phyloP scores from a whole-genome alignment of 257 asterid genomes.

The Ajuga chamaepitys region DNA sequence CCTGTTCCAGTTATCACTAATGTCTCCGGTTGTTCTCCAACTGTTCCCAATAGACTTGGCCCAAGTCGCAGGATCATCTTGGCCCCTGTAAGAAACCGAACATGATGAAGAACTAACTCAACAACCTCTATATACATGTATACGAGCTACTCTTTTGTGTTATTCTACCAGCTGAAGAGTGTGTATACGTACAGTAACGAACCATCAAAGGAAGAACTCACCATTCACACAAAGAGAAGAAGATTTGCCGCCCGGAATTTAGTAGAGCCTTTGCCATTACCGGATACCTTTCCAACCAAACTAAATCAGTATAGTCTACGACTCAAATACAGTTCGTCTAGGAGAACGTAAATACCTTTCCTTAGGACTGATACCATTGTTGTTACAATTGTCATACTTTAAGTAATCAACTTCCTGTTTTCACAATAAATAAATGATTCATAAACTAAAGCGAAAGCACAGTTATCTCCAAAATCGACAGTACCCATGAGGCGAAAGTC shows the following conservation, averaged over 20 bases:
- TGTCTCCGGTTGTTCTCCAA: slow-evolving; percentile 97
- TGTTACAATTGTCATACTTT: slow-evolving; percentile 88
- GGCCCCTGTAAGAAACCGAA: slow-evolving; percentile 53
- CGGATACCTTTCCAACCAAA: slow-evolving; percentile 45
- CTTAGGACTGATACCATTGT: slow-evolving; percentile 39
- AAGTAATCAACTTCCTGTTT: slow-evolving; percentile 82
- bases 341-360: slow-evolving; percentile 31
- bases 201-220: slow-evolving; percentile 16
- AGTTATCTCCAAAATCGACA: not conserved
- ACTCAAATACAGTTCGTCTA: not conserved
- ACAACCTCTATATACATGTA: not conserved
- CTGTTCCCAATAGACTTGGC: slow-evolving; percentile 73
- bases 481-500: slow-evolving; percentile 90
- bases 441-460: no score
- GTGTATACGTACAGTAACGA: not conserved
- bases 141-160: no score
- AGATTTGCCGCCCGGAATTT: slow-evolving; percentile 83
- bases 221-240: slow-evolving; percentile 93
- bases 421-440: not conserved
- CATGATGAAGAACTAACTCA: not conserved
- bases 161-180: not conserved
- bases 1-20: slow-evolving; percentile 75
- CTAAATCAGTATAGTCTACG: not conserved
- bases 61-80: slow-evolving; percentile 95
- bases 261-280: slow-evolving; percentile 72